Evolutionary conservation across 1,284 basidiomycete species (phyloP).

Genomic region (Irpex lacteus): DNA sequence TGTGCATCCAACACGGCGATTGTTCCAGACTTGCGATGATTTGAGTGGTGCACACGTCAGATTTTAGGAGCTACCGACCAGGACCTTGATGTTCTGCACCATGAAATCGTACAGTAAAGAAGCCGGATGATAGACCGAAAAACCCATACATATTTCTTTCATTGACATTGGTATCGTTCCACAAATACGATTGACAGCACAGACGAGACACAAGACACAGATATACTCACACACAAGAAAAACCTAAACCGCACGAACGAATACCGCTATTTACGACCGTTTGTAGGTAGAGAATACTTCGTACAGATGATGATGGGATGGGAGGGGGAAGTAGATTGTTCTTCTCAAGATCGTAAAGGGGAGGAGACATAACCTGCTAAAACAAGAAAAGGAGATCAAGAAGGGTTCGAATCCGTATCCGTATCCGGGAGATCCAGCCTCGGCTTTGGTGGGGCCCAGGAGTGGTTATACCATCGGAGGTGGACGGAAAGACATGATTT

Average conservation of each 20-base stretch:
- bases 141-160: neutral
- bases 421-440: neutral
- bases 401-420: neutral
- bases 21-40: neutral
- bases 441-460: neutral
- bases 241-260: neutral
- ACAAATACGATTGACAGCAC: neutral
- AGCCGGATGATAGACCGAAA: too few relatives aligned
- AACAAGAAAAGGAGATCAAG: neutral
- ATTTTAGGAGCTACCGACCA: too few relatives aligned
- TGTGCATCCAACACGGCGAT: neutral
- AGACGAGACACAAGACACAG: neutral
- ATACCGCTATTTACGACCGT: neutral
- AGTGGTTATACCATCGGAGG: constrained; percentile 48
- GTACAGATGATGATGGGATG: neutral
- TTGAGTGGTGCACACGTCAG: neutral
- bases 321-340: neutral
- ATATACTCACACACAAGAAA: neutral
- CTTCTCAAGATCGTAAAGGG: neutral
- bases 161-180: neutral
- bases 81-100: too few relatives aligned
- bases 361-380: too few relatives aligned
- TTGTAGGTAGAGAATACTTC: neutral
- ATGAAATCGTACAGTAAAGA: too few relatives aligned
- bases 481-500: constrained; percentile 78